Evolutionary conservation across 1,284 basidiomycete genomes (phyloP).

Genomic region (Apiotrichum veenhuisii): DNA sequence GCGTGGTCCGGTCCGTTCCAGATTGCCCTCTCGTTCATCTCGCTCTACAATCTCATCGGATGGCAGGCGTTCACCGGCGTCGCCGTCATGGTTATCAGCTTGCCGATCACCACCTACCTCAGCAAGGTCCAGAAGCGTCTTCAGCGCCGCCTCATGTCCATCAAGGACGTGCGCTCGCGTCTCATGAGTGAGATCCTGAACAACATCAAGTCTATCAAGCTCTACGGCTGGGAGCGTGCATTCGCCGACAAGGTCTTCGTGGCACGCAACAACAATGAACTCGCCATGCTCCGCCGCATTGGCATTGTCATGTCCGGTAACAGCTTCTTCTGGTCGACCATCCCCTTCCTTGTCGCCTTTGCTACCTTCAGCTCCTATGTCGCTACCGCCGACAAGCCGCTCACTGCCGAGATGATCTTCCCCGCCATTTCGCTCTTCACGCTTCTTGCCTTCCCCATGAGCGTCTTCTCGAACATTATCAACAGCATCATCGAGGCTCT

Average conservation of each 20-base stretch:
- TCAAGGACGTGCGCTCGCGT: constrained; percentile 58
- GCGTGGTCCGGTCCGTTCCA: constrained; percentile 54
- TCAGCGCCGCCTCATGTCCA: constrained; percentile 88
- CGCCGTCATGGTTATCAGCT: constrained; percentile 76
- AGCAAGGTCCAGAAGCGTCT: constrained; percentile 71
- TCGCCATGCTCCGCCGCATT: constrained; percentile 75
- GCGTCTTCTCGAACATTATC: constrained; percentile 57
- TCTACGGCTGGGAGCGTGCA: constrained; percentile 69
- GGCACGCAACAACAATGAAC: constrained; percentile 79
- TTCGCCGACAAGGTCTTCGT: constrained; percentile 66
- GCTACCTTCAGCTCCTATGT: constrained; percentile 78
- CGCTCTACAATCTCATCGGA: constrained; percentile 80
- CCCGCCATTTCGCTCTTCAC: constrained; percentile 90
- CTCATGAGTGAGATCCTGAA: constrained; percentile 63
- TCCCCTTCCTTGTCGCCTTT: constrained; percentile 70
- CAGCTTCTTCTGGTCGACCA: constrained; percentile 43
- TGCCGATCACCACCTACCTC: constrained; percentile 73
- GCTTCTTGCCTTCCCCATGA: constrained; percentile 81
- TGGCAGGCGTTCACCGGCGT: constrained; percentile 92
- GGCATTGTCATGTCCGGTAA: constrained; percentile 58
- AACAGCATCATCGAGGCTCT: constrained; percentile 57
- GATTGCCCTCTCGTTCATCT: constrained; percentile 84
- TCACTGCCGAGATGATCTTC: constrained; percentile 91
- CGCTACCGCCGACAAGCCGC: constrained; percentile 61
- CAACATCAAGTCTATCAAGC: constrained; percentile 75